Percentiles rank a stretch among this genome's conserved stretches.
phyloP scores from a whole-genome alignment of 202 grass and related monocot species.

The Elaeis oleifera region DNA sequence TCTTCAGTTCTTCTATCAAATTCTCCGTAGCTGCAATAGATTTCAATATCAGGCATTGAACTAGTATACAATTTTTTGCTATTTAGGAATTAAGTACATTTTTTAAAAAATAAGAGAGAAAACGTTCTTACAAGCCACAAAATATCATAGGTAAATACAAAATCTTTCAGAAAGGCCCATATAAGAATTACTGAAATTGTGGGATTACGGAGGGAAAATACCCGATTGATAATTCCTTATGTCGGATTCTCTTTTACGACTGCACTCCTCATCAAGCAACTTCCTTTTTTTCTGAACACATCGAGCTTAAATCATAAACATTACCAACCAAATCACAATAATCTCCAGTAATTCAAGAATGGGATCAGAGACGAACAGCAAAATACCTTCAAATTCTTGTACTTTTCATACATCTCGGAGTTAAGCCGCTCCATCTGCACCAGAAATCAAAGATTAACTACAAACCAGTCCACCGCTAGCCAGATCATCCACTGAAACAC shows the following conservation, averaged over 20 bases:
- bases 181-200: too few species aligned
- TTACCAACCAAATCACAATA: neutral
- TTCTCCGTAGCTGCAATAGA: conserved; percentile 23
- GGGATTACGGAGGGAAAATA: conserved; percentile 6
- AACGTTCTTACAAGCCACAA: neutral
- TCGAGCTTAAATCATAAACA: neutral
- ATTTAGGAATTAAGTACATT: too few species aligned
- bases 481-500: too few species aligned
- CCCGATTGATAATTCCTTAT: conserved; percentile 26
- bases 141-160: too few species aligned
- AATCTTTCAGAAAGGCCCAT: too few species aligned
- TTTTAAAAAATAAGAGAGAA: neutral
- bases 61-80: too few species aligned
- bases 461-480: too few species aligned
- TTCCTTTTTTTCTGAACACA: conserved; percentile 45
- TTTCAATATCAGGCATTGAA: too few species aligned
- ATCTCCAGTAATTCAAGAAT: neutral
- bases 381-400: conserved; percentile 38
- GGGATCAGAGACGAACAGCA: neutral
- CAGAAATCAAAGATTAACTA: neutral
- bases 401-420: conserved; percentile 26
- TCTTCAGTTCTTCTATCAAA: conserved; percentile 23
- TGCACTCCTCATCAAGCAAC: conserved; percentile 23
- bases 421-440: conserved; percentile 37
- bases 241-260: conserved; percentile 1